Base-by-base conservation (phyloP, 768 basidiomycete species). In the Brasilioporus rufonigricans region DNA sequence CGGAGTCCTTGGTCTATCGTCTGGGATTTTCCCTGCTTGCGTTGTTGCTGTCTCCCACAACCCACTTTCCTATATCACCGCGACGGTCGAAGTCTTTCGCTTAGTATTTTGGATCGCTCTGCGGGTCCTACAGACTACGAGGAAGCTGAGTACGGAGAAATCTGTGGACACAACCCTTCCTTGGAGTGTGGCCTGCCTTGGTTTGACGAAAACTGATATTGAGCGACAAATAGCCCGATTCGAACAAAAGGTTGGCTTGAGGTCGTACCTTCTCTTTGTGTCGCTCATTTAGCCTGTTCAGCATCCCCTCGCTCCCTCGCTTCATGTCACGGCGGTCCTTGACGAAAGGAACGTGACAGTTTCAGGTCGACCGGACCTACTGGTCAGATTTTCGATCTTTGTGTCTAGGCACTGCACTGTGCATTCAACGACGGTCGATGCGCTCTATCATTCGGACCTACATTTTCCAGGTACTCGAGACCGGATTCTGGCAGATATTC, bases 1-100 rank as follows among this genome's bases (percentile, higher is more conserved):
- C 21, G 79, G 80, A 13, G 60, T 82, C 46, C 64, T 82, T 8
- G 82, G 78, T 5, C 79, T 82, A 65, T 83, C 81, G n/a, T 82
- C 80, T 44, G 83, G 82, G 27, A 75, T 83, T 50, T 69, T 84
- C 40, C 71, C 78, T 18, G 81, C 83, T 9, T 78, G 78, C 51
- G 77, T 82, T 16, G 77, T 78, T 5, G 77, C 74, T 41, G 71
- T 77, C 2, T 81, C 83, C 0, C 46, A 58, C 11, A 71, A 67
- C 24, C 59, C 69, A 29, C 65, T 77, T 23, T 65, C 72, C 1
- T 82, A 77, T 58, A 73, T 83, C 43, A 67, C 68, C 5, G 71
- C 67, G 48, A 69, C 80, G 8, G 72, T 79, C 14, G 74, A 83
- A 59, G 73, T 73, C 2, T 83, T 76, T 63, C 76, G 81, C 27